Conservation (phyloP, 371 early-diverging fungal genomes). For the Syncephalis fuscata region DNA sequence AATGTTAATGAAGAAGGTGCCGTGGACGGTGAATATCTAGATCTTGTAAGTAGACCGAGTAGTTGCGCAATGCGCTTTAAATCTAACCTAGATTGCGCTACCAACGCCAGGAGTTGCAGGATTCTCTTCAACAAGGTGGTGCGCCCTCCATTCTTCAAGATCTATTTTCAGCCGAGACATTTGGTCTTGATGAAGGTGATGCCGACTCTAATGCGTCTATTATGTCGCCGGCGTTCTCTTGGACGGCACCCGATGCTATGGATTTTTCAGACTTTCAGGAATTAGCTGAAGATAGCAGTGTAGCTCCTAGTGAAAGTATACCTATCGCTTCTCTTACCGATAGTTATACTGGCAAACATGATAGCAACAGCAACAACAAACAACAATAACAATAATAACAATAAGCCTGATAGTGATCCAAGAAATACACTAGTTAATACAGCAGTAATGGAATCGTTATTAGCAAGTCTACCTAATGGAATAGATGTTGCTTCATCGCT, state of each 20-base stretch:
- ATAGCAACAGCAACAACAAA: constrained; percentile 9
- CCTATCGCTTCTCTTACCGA: constrained; percentile 3
- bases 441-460: too few species aligned
- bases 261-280: constrained; percentile 75
- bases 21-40: constrained; percentile 53
- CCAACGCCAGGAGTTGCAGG: constrained; percentile 37
- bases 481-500: too few species aligned
- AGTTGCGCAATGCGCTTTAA: background rate
- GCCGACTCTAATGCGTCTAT: constrained; percentile 17
- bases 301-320: constrained; percentile 10
- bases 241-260: constrained; percentile 46
- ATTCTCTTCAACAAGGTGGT: constrained; percentile 35
- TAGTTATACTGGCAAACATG: background rate
- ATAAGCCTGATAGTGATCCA: constrained; percentile 9
- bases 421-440: too few species aligned
- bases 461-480: too few species aligned
- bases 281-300: constrained; percentile 44
- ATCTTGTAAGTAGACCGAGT: constrained; percentile 5
- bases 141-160: constrained; percentile 20
- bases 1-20: constrained; percentile 76
- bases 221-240: constrained; percentile 12
- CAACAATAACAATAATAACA: constrained; percentile 5
- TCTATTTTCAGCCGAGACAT: constrained; percentile 31
- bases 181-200: constrained; percentile 29
- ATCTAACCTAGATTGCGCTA: background rate